Percentiles rank a stretch among this genome's conserved stretches.
Evolutionary conservation across 2,329 filamentous ascomycete genomes (phyloP).

Genomic region (Sclerotinia sclerotiorum): DNA sequence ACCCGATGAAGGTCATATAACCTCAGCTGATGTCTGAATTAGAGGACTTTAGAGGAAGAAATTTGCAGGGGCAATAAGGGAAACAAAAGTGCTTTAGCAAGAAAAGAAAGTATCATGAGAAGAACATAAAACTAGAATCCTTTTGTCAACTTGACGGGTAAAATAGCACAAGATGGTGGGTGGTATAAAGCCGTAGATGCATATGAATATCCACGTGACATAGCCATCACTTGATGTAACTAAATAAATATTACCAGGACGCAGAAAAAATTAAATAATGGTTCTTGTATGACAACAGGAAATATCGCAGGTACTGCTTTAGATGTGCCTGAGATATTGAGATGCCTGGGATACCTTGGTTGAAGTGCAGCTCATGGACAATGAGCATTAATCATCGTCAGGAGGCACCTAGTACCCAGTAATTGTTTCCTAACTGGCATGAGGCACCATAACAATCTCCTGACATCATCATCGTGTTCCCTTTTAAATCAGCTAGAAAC

Average conservation of each 20-base stretch:
- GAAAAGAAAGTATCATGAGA: neutral
- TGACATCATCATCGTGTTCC: neutral
- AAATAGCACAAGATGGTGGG: neutral
- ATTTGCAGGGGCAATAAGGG: neutral
- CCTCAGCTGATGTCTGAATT: neutral
- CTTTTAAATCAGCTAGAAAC: neutral
- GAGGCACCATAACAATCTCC: neutral
- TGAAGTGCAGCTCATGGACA: neutral
- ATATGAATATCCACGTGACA: neutral
- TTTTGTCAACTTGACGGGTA: neutral
- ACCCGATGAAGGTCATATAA: constrained; percentile 1
- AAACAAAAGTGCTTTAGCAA: neutral
- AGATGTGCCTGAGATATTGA: neutral
- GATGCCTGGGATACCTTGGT: neutral
- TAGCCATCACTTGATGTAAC: constrained; percentile 8
- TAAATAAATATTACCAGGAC: neutral
- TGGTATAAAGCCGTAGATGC: neutral
- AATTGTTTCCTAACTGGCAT: neutral
- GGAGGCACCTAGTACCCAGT: neutral
- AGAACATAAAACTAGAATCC: neutral
- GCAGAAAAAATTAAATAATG: neutral
- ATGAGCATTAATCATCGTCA: neutral
- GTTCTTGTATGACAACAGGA: neutral
- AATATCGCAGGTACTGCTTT: neutral
- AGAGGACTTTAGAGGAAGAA: neutral